Conservation (phyloP, 1,284 basidiomycete genomes). For the Agaricales sp. region DNA sequence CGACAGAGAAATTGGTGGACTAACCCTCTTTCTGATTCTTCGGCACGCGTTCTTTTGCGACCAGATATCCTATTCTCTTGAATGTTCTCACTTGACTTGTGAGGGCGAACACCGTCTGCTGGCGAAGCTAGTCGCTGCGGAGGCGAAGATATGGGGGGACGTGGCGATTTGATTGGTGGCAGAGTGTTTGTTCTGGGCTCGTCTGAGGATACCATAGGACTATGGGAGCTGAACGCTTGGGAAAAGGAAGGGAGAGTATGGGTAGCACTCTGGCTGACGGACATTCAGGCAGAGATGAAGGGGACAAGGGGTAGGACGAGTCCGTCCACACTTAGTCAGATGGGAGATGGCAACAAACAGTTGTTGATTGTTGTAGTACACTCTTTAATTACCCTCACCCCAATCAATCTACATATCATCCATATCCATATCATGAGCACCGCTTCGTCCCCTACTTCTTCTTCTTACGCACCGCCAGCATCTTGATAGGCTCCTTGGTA, state of each 20-base stretch:
- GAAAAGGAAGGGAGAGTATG: conserved; percentile 72
- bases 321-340: neutral
- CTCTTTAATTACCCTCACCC: neutral
- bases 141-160: neutral
- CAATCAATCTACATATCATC: too few species aligned
- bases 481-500: conserved; percentile 28
- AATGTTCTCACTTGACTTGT: neutral
- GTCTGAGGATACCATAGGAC: conserved; percentile 37
- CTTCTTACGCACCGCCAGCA: conserved; percentile 48
- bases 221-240: conserved; percentile 53
- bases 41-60: neutral
- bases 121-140: neutral
- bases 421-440: too few species aligned
- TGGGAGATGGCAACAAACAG: neutral
- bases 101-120: neutral
- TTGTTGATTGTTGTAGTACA: neutral
- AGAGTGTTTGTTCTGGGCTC: conserved; percentile 39
- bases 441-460: conserved; percentile 60
- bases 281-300: conserved; percentile 28
- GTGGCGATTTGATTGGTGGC: conserved; percentile 47
- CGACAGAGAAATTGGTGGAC: neutral
- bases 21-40: neutral
- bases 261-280: conserved; percentile 31
- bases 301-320: conserved; percentile 7
- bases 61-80: neutral